A percentile compares a stretch with the other conserved stretches of the same genome.
phyloP scores from a whole-genome alignment of 495 filamentous ascomycete species.

The Hypoxylon cercidicola region DNA sequence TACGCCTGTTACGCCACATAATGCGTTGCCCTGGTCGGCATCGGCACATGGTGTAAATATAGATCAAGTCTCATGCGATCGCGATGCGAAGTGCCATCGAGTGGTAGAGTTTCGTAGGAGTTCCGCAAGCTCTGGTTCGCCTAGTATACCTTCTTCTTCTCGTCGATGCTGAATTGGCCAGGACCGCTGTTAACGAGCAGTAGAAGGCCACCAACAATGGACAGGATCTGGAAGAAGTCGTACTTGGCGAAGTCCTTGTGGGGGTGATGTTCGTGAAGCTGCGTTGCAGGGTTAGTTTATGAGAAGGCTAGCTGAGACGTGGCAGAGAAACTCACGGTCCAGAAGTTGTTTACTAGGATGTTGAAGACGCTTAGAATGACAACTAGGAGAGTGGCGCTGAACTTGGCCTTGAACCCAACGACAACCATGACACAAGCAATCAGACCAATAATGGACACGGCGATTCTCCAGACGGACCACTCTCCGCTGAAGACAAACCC shows the following conservation, averaged over 20 bases:
- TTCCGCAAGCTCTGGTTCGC: slow-evolving; percentile 12
- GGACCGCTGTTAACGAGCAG: slow-evolving; percentile 98
- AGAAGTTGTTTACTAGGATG: slow-evolving; percentile 98
- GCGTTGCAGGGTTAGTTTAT: slow-evolving; percentile 20
- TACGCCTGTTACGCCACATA: slow-evolving; percentile 35
- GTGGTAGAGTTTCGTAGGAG: slow-evolving; percentile 8
- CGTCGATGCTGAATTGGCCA: slow-evolving; percentile 95
- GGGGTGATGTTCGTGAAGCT: slow-evolving; percentile 98
- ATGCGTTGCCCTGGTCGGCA: slow-evolving; percentile 31
- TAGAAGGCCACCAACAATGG: slow-evolving; percentile 95
- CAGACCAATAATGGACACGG: slow-evolving; percentile 83
- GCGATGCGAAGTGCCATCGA: slow-evolving; percentile 31
- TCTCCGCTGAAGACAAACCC: slow-evolving; percentile 95
- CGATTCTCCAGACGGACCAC: slow-evolving; percentile 86
- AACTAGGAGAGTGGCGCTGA: slow-evolving; percentile 92
- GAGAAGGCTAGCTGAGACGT: background rate
- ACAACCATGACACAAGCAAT: slow-evolving; percentile 98
- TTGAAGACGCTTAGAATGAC: slow-evolving; percentile 97
- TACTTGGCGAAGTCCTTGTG: slow-evolving; percentile 99
- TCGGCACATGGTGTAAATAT: slow-evolving; percentile 28
- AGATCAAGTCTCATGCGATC: slow-evolving; percentile 17
- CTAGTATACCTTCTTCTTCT: slow-evolving; percentile 99
- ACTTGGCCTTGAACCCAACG: slow-evolving; percentile 99
- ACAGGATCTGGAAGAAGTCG: slow-evolving; percentile 99
- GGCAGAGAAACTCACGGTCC: slow-evolving; percentile 80